Evolutionary conservation across 2,329 filamentous ascomycete genomes (phyloP).

Genomic region (Xylaria sp.): DNA sequence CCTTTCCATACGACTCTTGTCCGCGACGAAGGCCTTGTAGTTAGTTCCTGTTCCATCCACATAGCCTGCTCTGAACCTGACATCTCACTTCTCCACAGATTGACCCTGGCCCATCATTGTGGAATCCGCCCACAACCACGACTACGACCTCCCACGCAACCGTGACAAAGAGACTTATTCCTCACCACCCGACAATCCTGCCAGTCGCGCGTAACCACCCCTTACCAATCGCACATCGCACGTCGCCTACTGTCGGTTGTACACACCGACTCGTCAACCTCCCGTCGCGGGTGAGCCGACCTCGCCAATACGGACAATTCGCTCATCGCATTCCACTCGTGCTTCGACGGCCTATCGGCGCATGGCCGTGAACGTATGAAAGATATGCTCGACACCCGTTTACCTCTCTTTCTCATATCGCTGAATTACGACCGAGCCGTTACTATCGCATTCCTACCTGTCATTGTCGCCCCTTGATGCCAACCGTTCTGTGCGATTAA

Average conservation of each 20-base stretch:
- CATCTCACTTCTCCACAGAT: constrained; percentile 4
- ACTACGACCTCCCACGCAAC: neutral
- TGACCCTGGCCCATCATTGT: neutral
- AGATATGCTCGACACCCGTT: constrained; percentile 26
- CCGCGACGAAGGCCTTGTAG: neutral
- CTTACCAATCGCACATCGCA: neutral
- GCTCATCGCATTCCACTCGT: constrained; percentile 20
- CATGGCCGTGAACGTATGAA: constrained; percentile 25
- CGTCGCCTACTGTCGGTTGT: neutral
- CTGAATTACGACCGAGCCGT: constrained; percentile 15
- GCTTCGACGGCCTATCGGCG: constrained; percentile 23
- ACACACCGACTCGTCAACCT: constrained; percentile 12
- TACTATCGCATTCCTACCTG: constrained; percentile 15
- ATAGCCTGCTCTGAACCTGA: neutral
- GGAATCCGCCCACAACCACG: constrained; percentile 3
- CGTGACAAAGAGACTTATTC: neutral
- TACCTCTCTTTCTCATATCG: constrained; percentile 11
- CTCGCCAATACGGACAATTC: constrained; percentile 11
- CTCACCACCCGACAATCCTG: neutral
- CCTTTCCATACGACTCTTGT: neutral
- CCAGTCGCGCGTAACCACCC: neutral
- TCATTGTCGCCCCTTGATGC: constrained; percentile 20
- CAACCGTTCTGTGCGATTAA: constrained; percentile 18
- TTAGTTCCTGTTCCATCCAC: neutral
- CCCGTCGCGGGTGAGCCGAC: constrained; percentile 17